Evolutionary conservation across 768 basidiomycete genomes (phyloP).

Genomic region (Strobilomyces confusus): DNA sequence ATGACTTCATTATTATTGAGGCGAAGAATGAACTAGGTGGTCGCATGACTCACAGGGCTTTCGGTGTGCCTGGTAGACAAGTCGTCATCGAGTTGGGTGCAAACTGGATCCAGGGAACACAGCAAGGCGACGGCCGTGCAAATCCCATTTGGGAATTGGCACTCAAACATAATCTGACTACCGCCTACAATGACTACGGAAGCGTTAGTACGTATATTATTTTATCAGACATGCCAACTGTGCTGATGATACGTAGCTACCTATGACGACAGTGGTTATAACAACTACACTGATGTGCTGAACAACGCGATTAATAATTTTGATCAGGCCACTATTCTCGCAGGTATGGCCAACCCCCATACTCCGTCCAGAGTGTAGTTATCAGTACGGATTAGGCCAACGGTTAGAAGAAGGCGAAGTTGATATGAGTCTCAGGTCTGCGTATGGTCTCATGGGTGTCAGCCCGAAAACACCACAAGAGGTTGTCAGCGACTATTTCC

Average conservation of each 20-base stretch:
- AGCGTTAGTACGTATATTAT: slow-evolving; percentile 39
- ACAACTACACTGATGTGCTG: slow-evolving; percentile 46
- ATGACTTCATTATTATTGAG: slow-evolving; percentile 59
- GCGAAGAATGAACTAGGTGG: slow-evolving; percentile 60
- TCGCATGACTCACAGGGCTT: slow-evolving; percentile 45
- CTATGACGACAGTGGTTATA: slow-evolving; percentile 48
- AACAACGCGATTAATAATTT: slow-evolving; percentile 39
- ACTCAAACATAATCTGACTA: slow-evolving; percentile 49
- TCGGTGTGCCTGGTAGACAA: slow-evolving; percentile 38
- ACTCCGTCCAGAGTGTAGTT: slow-evolving; percentile 44
- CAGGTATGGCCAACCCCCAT: slow-evolving; percentile 34
- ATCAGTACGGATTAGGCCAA: slow-evolving; percentile 7
- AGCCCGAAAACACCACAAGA: slow-evolving; percentile 44
- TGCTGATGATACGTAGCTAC: slow-evolving; percentile 37
- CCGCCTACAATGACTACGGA: slow-evolving; percentile 41
- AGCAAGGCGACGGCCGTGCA: slow-evolving; percentile 42
- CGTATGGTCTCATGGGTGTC: slow-evolving; percentile 48
- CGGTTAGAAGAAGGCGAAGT: slow-evolving; percentile 31
- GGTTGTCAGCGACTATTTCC: slow-evolving; percentile 54
- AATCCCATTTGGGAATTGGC: slow-evolving; percentile 62
- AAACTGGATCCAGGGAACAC: slow-evolving; percentile 60
- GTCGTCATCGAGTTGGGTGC: slow-evolving; percentile 53
- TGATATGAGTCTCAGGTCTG: slow-evolving; percentile 51
- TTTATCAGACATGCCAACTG: background rate
- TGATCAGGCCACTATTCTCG: slow-evolving; percentile 37